Base-by-base conservation (phyloP, 2,329 filamentous ascomycete species). In the Aspergillus sp. region DNA sequence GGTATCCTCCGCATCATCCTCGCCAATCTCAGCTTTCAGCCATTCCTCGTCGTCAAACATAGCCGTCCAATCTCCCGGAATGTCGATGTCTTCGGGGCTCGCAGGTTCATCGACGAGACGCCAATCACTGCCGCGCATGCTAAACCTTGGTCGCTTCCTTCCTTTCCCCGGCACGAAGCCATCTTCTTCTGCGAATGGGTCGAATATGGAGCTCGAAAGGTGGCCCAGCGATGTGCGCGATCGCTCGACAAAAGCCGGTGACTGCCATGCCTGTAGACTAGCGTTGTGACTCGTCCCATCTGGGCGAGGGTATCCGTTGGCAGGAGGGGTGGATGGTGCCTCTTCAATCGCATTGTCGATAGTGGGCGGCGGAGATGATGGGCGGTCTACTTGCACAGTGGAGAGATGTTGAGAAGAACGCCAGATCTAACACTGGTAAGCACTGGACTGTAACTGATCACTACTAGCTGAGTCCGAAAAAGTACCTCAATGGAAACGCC, bases 191-290 rank as follows among this genome's bases (percentile, higher is more conserved):
- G 71, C 73, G 54, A 94, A 88, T 3, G 87, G 84, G 67, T 92
- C 88, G 63, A 86, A 83, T 1, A 82, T 82, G 4, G 83, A 83
- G 64, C 90, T 86, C 54, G 89, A 86, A 0, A 89, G 76, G 0
- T 86, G 85, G 1, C 88, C 88, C 58, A 89, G 89, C 0, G 90
- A 92, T 3, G 89, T 78, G 58, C 89, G 83, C 13, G 86, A 83
- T 56, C 89, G 83, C 73, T 90, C 93, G 19, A 91, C 77, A 66
- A 96, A 96, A 0, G 91, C 90, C 0, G 92, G 92, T 2, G 92
- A 96, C 4, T 85, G 81, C 78, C 87, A 95, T 66, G 89, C 84
- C 17, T 81, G 77, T 48, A 78, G 68, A 8, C 79, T 79, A 49
- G 78, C 15, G 36, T 30, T 27, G n/a, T 57, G n/a, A 15, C 47